phyloP scores from a whole-genome alignment of 805 yeast genomes.

The Ogataea degrootiae region DNA sequence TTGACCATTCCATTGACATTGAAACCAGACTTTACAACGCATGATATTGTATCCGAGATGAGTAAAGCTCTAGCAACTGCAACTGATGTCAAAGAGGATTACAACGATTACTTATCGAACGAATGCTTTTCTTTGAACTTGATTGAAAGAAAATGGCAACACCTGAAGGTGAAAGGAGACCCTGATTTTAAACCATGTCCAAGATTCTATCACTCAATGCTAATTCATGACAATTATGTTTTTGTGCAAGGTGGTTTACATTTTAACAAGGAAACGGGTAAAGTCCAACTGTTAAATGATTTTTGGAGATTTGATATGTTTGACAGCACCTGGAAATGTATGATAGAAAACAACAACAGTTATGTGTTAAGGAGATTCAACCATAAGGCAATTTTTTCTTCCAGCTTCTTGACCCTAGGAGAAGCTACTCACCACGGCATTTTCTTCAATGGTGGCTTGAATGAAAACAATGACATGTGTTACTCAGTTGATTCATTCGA shows the following conservation, averaged over 20 bases:
- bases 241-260: conserved; percentile 65
- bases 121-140: conserved; percentile 60
- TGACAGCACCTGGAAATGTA: conserved; percentile 47
- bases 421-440: conserved; percentile 42
- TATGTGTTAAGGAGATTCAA: conserved; percentile 37
- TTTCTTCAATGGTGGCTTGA: conserved; percentile 51
- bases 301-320: conserved; percentile 62
- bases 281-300: conserved; percentile 51
- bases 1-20: conserved; percentile 53
- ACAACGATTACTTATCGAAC: conserved; percentile 44
- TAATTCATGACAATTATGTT: conserved; percentile 43
- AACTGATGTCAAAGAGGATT: conserved; percentile 6
- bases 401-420: conserved; percentile 31
- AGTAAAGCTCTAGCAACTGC: conserved; percentile 7
- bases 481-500: conserved; percentile 40
- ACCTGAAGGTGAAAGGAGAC: conserved; percentile 30
- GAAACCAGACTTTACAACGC: conserved; percentile 31
- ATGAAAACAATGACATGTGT: conserved; percentile 29
- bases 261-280: conserved; percentile 31
- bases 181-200: conserved; percentile 32
- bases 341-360: conserved; percentile 34
- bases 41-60: conserved; percentile 37
- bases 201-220: conserved; percentile 57
- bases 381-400: conserved; percentile 44
- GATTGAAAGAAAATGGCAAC: conserved; percentile 53